These are phyloP conservation scores for Beta lomatogona DNA, from an alignment of 179 eudicot genomes.

Conservation along the genomic window DNA sequence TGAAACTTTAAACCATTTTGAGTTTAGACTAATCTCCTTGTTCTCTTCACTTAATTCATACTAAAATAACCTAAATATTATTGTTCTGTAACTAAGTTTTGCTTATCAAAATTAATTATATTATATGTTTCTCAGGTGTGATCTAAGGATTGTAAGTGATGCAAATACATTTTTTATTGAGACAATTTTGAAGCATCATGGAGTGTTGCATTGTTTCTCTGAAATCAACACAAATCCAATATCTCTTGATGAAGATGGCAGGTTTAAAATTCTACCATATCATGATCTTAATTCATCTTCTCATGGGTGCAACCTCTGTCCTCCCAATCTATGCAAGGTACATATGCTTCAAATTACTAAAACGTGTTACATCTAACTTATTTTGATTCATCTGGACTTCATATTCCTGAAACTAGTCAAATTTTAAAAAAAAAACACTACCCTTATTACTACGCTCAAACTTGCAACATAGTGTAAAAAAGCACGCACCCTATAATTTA, in stretches of 20 bases:
- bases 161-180: slow-evolving; percentile 67
- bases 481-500: too few species aligned
- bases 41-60: too few species aligned
- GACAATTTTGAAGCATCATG: slow-evolving; percentile 58
- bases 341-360: not conserved
- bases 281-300: slow-evolving; percentile 49
- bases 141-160: slow-evolving; percentile 75
- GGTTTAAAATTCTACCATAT: slow-evolving; percentile 57
- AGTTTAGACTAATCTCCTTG: too few species aligned
- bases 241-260: slow-evolving; percentile 49
- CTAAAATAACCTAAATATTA: too few species aligned
- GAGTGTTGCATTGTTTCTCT: slow-evolving; percentile 52
- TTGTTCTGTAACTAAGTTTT: too few species aligned
- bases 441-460: too few species aligned
- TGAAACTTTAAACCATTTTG: too few species aligned
- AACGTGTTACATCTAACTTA: too few species aligned
- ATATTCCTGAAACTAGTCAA: too few species aligned
- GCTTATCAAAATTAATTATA: not conserved
- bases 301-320: slow-evolving; percentile 71
- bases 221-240: slow-evolving; percentile 71
- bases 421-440: too few species aligned
- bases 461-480: too few species aligned
- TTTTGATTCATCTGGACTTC: too few species aligned
- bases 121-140: slow-evolving; percentile 47
- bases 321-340: slow-evolving; percentile 87